Percentiles rank a stretch among this genome's conserved stretches.
phyloP scores from a whole-genome alignment of 148 eudicot species.

The Rhododendron griersonianum region DNA sequence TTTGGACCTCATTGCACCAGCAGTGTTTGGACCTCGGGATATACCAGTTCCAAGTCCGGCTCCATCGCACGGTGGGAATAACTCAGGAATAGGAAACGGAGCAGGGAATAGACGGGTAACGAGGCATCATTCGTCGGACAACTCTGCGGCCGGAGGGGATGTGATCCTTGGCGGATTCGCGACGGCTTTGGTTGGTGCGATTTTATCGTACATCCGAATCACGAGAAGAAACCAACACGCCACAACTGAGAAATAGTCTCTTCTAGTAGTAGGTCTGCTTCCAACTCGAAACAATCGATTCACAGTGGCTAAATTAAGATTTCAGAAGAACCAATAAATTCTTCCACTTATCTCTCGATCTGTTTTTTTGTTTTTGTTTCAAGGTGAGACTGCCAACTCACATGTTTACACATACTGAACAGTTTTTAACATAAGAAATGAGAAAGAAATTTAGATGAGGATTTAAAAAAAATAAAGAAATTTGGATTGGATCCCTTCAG shows the following conservation, averaged over 20 bases:
- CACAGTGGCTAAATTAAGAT: not conserved
- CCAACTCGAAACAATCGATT: not conserved
- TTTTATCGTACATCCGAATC: slow-evolving; percentile 38
- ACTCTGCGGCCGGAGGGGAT: slow-evolving; percentile 45
- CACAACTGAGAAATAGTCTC: not conserved
- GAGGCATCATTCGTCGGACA: slow-evolving; percentile 10
- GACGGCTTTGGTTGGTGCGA: slow-evolving; percentile 36
- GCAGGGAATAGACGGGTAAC: not conserved
- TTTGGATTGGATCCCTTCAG: not conserved
- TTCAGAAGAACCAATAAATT: not conserved
- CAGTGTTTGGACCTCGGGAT: not conserved
- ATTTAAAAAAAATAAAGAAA: too few species aligned
- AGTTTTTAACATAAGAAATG: not conserved
- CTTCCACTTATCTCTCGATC: not conserved
- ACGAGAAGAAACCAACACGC: slow-evolving; percentile 16
- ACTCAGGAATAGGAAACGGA: not conserved
- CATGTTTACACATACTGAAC: not conserved
- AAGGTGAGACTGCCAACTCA: not conserved
- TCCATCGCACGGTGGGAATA: slow-evolving; percentile 1
- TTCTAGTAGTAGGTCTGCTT: not conserved
- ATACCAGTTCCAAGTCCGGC: slow-evolving; percentile 13
- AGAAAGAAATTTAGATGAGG: not conserved
- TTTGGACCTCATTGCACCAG: not conserved
- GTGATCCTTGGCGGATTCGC: slow-evolving; percentile 58
- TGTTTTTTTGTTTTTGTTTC: not conserved